Conservation (phyloP, 306 rosid species). For the Pyrus communis region DNA sequence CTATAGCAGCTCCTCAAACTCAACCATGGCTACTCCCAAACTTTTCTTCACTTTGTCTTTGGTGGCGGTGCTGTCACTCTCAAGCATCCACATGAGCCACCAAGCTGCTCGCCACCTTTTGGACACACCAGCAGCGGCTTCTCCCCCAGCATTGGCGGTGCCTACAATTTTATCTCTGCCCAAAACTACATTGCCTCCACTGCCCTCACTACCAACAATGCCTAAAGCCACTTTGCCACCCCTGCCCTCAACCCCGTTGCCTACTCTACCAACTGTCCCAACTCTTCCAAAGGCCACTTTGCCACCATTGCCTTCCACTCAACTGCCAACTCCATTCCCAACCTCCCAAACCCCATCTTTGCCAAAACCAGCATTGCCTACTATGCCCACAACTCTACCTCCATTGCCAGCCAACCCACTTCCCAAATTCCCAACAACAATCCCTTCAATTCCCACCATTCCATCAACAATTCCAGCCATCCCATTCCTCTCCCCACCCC, state of each 20-base stretch:
- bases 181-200: slow-evolving; percentile 8
- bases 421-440: slow-evolving; percentile 5
- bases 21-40: neutral
- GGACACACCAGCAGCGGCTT: neutral
- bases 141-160: neutral
- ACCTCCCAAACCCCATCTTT: neutral
- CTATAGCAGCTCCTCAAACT: neutral
- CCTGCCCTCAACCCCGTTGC: slow-evolving; percentile 7
- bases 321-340: neutral
- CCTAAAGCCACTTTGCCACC: slow-evolving; percentile 12
- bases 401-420: neutral
- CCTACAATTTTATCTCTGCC: slow-evolving; percentile 1
- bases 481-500: slow-evolving; percentile 13
- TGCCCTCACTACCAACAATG: slow-evolving; percentile 8
- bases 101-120: slow-evolving; percentile 10
- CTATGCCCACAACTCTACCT: neutral
- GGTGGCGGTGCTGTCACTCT: neutral
- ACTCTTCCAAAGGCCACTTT: slow-evolving; percentile 6
- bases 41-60: neutral
- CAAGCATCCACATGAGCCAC: neutral
- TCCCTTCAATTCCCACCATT: neutral
- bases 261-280: neutral
- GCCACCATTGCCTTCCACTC: neutral
- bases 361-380: neutral
- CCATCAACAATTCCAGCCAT: slow-evolving; percentile 10